Conservation (phyloP, 2,329 filamentous ascomycete species). For the Fusarium tanahbumbuense region DNA sequence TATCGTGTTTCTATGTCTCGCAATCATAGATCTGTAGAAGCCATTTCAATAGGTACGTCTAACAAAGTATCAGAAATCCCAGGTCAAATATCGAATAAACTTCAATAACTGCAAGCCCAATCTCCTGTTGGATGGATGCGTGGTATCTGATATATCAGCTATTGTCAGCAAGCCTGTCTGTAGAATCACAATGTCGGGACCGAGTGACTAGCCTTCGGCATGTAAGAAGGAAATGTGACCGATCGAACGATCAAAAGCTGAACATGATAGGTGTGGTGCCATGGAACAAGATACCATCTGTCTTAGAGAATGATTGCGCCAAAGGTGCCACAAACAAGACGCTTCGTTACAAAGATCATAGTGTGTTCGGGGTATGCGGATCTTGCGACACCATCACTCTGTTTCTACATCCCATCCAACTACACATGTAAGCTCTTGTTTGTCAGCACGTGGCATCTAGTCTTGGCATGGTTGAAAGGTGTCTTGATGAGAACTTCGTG, state of each 20-base stretch:
- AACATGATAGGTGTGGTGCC: not conserved
- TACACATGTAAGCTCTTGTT: not conserved
- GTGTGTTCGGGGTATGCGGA: too few relatives aligned
- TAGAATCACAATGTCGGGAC: not conserved
- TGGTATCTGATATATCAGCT: not conserved
- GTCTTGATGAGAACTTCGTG: not conserved
- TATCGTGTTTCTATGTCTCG: too few relatives aligned
- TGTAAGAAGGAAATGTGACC: not conserved
- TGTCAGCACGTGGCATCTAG: not conserved
- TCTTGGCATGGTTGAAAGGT: not conserved
- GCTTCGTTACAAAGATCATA: too few relatives aligned
- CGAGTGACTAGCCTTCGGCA: not conserved
- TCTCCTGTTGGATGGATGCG: too few relatives aligned
- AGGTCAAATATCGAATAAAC: not conserved
- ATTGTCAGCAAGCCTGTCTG: not conserved
- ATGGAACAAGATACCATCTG: too few relatives aligned
- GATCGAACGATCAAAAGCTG: not conserved
- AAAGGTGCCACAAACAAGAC: too few relatives aligned
- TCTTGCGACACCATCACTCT: not conserved
- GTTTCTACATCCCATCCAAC: not conserved
- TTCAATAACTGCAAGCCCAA: not conserved
- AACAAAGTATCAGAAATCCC: rapidly evolving
- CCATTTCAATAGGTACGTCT: not conserved
- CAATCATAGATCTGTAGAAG: too few relatives aligned
- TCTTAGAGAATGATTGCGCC: too few relatives aligned